A percentile compares a stretch with the other conserved stretches of the same genome.
Evolutionary conservation across 306 rosid genomes (phyloP).

Genomic region (Lathyrus aphaca): DNA sequence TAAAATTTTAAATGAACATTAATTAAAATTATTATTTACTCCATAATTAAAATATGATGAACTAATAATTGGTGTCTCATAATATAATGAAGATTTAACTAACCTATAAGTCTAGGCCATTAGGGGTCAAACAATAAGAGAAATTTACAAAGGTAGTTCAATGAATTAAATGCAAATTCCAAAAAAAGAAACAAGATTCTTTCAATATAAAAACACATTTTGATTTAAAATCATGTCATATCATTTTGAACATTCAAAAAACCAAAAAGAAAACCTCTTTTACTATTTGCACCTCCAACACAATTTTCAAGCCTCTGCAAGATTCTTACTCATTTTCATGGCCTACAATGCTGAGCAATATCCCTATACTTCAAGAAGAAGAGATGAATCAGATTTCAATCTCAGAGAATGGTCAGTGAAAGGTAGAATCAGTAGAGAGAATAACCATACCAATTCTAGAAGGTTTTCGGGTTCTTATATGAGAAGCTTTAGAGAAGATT

Average conservation of each 20-base stretch:
- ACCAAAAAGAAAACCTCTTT: constrained; percentile 32
- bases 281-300: constrained; percentile 31
- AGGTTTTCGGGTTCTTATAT: constrained; percentile 84
- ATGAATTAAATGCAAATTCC: constrained; percentile 29
- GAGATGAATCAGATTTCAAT: constrained; percentile 76
- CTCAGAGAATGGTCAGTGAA: constrained; percentile 76
- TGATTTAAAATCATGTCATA: constrained; percentile 27
- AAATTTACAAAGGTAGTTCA: constrained; percentile 34
- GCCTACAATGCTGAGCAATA: constrained; percentile 56
- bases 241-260: constrained; percentile 38
- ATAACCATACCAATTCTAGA: constrained; percentile 47
- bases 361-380: constrained; percentile 49
- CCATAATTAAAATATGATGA: not conserved
- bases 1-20: no score
- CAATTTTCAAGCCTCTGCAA: constrained; percentile 35
- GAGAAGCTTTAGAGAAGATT: constrained; percentile 87
- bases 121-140: constrained; percentile 41
- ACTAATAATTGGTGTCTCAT: constrained; percentile 38
- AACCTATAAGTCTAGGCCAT: constrained; percentile 31
- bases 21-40: no score
- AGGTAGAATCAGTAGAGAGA: constrained; percentile 57
- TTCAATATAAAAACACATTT: constrained; percentile 31
- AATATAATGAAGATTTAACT: constrained; percentile 39
- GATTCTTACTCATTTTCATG: constrained; percentile 37
- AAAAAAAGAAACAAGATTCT: constrained; percentile 33